Percentiles rank a stretch among this genome's conserved stretches.
phyloP scores from a whole-genome alignment of 129 eudicot species.

The Sambucus nigra region DNA sequence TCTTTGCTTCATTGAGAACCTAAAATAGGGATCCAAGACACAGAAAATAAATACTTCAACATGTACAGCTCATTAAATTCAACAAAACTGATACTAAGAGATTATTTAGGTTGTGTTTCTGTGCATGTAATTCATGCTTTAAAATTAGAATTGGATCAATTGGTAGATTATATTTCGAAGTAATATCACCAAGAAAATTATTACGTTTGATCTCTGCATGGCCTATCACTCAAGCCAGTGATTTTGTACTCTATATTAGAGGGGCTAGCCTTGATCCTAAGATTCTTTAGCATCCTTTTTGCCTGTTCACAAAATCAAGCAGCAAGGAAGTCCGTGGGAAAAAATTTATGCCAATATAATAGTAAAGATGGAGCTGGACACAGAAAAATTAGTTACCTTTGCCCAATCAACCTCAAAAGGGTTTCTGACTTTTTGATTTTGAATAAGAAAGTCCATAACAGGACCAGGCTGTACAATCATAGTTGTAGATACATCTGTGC shows the following conservation, averaged over 20 bases:
- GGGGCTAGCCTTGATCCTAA: constrained; percentile 53
- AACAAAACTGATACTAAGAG: no score
- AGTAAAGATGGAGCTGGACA: not conserved
- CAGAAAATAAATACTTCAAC: constrained; percentile 2
- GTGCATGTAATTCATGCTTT: no score
- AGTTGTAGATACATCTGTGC: constrained; percentile 80
- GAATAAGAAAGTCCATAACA: constrained; percentile 60
- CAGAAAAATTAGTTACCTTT: constrained; percentile 42
- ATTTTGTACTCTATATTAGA: constrained; percentile 54
- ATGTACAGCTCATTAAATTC: no score
- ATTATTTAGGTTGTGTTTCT: no score
- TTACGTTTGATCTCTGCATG: constrained; percentile 64
- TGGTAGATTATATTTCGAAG: no score
- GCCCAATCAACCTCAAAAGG: constrained; percentile 65
- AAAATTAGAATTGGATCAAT: constrained; percentile 19
- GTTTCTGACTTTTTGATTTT: constrained; percentile 58
- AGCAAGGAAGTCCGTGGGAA: not conserved
- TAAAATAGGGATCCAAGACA: constrained; percentile 4
- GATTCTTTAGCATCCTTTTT: constrained; percentile 45
- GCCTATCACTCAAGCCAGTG: constrained; percentile 59
- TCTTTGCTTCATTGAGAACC: constrained; percentile 42
- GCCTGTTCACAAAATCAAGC: constrained; percentile 30
- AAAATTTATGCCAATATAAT: not conserved
- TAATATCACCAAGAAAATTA: not conserved
- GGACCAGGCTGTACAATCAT: constrained; percentile 93